A percentile compares a stretch with the other conserved stretches of the same genome.
These are phyloP conservation scores for Boletellus deceptivus DNA, from an alignment of 1,284 basidiomycete genomes.

Conservation along the genomic window DNA sequence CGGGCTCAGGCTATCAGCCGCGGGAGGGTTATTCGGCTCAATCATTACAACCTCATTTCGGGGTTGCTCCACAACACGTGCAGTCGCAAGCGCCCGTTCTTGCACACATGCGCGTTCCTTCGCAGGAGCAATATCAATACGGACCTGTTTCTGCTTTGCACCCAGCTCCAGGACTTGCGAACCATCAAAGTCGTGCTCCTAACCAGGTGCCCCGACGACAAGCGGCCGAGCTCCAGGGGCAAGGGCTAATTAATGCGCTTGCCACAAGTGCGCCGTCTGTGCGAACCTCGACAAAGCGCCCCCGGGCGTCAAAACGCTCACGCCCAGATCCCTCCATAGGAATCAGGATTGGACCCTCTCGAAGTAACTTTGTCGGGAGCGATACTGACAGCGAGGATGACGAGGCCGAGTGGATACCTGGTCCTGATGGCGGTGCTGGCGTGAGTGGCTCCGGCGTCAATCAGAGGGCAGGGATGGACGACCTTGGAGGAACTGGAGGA, in stretches of 20 bases:
- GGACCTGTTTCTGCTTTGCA: constrained; percentile 5
- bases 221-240: constrained; percentile 4
- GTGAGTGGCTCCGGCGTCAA: not conserved
- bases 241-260: not conserved
- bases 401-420: constrained; percentile 25
- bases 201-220: constrained; percentile 6
- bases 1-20: not conserved
- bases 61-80: constrained; percentile 2
- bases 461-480: constrained; percentile 1
- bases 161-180: constrained; percentile 4
- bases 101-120: not conserved
- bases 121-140: constrained; percentile 14
- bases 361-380: constrained; percentile 18
- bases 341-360: not conserved
- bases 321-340: constrained; percentile 5
- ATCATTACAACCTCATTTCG: constrained; percentile 3
- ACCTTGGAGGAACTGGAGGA: constrained; percentile 9
- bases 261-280: not conserved
- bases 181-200: constrained; percentile 1
- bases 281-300: constrained; percentile 19
- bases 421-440: constrained; percentile 5
- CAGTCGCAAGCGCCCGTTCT: constrained; percentile 8
- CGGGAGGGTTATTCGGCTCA: constrained; percentile 9
- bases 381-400: constrained; percentile 35
- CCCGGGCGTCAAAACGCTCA: constrained; percentile 23